phyloP scores from a whole-genome alignment of 2,329 filamentous ascomycete genomes.

The Fusarium virguliforme region DNA sequence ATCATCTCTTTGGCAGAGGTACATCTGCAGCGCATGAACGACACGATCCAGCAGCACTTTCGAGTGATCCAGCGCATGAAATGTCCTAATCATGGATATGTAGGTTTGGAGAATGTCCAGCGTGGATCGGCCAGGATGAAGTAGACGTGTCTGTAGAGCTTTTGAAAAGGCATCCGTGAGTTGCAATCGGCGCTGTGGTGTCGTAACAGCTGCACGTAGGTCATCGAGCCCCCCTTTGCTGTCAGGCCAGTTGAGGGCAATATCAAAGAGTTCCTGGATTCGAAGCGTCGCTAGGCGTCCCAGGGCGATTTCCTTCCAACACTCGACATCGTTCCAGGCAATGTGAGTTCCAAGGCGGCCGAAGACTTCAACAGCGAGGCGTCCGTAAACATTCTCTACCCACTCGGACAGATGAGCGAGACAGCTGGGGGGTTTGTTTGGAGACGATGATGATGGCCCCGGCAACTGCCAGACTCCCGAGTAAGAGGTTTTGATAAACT shows the following conservation, averaged over 20 bases:
- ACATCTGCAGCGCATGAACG: slow-evolving; percentile 80
- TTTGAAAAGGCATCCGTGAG: slow-evolving; percentile 79
- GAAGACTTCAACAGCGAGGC: slow-evolving; percentile 75
- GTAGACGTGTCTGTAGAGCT: slow-evolving; percentile 75
- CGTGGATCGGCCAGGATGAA: slow-evolving; percentile 84
- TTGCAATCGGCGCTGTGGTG: slow-evolving; percentile 77
- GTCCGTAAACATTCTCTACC: slow-evolving; percentile 78
- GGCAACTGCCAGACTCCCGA: slow-evolving; percentile 71
- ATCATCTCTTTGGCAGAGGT: slow-evolving; percentile 83
- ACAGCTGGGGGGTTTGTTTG: slow-evolving; percentile 65
- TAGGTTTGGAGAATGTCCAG: slow-evolving; percentile 83
- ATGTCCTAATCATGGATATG: slow-evolving; percentile 84
- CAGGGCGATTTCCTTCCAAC: slow-evolving; percentile 80
- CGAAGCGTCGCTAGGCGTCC: slow-evolving; percentile 78
- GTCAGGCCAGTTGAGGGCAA: slow-evolving; percentile 81
- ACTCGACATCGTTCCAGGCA: slow-evolving; percentile 72
- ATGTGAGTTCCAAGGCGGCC: slow-evolving; percentile 63
- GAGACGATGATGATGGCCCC: slow-evolving; percentile 36
- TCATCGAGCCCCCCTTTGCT: slow-evolving; percentile 82
- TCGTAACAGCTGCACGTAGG: slow-evolving; percentile 78
- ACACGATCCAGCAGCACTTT: slow-evolving; percentile 84
- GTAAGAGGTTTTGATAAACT: slow-evolving; percentile 75
- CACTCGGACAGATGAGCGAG: slow-evolving; percentile 75
- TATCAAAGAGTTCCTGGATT: slow-evolving; percentile 83
- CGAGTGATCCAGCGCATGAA: slow-evolving; percentile 82